These are phyloP conservation scores for Mortierella sp. DNA, from an alignment of 371 early-diverging fungal genomes.

Conservation along the genomic window DNA sequence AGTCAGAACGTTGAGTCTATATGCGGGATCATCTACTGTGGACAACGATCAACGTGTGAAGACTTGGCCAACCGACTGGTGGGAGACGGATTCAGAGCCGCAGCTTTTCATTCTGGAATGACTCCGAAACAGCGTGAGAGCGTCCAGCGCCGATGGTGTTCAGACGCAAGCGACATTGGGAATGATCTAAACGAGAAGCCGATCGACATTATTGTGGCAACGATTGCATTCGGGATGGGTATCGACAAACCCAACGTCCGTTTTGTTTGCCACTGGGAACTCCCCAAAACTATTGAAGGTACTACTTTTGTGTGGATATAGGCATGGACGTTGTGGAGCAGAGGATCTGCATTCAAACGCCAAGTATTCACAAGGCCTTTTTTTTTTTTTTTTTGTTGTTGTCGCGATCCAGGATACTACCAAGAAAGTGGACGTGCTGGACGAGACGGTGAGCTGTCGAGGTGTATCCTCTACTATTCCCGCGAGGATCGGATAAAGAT, in stretches of 20 bases:
- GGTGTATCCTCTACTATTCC: conserved; percentile 90
- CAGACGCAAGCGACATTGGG: neutral
- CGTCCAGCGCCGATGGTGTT: conserved; percentile 43
- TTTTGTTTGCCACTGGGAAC: conserved; percentile 95
- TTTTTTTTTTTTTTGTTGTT: no score
- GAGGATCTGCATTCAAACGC: no score
- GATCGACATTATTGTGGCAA: conserved; percentile 86
- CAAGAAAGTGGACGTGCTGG: conserved; percentile 99
- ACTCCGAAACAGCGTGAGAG: conserved; percentile 35
- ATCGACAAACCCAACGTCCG: conserved; percentile 99
- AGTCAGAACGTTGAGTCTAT: conserved; percentile 20
- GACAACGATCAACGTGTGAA: conserved; percentile 40
- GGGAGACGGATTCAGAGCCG: conserved; percentile 38
- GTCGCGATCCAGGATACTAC: conserved; percentile 59
- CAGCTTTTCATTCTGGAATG: conserved; percentile 53
- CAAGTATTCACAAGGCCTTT: no score
- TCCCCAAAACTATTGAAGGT: conserved; percentile 96
- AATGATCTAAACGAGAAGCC: conserved; percentile 11
- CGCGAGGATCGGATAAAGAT: conserved; percentile 81
- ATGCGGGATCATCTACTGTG: conserved; percentile 48
- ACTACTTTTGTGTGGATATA: neutral
- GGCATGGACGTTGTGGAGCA: no score
- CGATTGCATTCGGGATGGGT: conserved; percentile 98
- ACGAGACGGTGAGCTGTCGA: conserved; percentile 90
- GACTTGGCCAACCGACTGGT: conserved; percentile 30